Base-by-base conservation (phyloP, 1,139 yeast genomes). In the Protomyces macrosporus region DNA sequence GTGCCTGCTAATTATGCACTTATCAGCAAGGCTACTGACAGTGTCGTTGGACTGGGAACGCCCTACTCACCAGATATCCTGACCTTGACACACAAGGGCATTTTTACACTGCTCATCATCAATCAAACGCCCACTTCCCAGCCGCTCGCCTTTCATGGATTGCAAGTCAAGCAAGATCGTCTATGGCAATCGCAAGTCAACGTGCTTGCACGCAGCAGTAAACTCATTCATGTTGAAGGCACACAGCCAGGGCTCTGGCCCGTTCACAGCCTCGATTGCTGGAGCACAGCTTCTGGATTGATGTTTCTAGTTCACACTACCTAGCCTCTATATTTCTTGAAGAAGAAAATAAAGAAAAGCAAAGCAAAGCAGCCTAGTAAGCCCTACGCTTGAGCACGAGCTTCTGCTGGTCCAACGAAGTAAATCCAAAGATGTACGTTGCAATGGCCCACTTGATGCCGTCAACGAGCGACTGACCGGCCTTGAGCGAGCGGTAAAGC, bases 391-490 rank as follows among this genome's bases (percentile, higher is more conserved):
- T 58, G 52, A 58, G 52, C 16, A 40, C 53, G 34, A 34, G 14
- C 35, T 32, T 30, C 53, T 58, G 62, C 42, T 30, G 37, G 40
- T 33, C 39, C 30, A 58, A 52, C 10, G 54, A 45, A 4, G 55
- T 55, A 56, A 58, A 58, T 6, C 62, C 62, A 55, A 55, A 58
- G 45, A 58, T 32, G n/a, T 51, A 14, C 34, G 62, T 58, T 10
- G 53, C 12, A 10, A 37, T 33, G 16, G 53, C 37, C 62, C 62
- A 58, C 32, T 58, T 51, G 35, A 40, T 7, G 6, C 56, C 39
- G 56, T 58, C 62, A 0, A n/a, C 36, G 36, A 36, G 35, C 6
- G 62, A 52, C 33, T 55, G 16, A 10, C 56, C 53, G 33, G 56
- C 56, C n/a, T 42, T 32, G 23, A 52, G 35, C 12, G 56, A 51